A percentile compares a stretch with the other conserved stretches of the same genome.
phyloP scores from a whole-genome alignment of 106 monocot species.

The Dendrobium huoshanense region DNA sequence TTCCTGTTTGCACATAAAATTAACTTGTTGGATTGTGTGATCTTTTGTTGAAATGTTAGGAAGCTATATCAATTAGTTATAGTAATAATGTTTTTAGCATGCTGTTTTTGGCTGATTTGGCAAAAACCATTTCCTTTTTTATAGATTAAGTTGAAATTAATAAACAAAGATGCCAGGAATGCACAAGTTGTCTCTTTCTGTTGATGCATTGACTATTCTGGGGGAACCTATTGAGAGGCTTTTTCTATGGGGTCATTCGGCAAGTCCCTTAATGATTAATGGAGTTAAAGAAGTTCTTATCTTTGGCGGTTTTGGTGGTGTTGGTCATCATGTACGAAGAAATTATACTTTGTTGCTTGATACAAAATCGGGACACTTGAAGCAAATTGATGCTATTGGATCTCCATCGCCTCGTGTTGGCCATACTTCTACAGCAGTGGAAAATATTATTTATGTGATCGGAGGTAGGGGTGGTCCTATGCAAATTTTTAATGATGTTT shows the following conservation, averaged over 20 bases:
- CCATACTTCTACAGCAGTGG: slow-evolving; percentile 59
- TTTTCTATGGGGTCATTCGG: slow-evolving; percentile 87
- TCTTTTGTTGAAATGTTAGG: background rate
- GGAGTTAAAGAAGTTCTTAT: slow-evolving; percentile 33
- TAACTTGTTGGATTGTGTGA: background rate
- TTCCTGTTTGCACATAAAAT: background rate
- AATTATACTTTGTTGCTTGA: slow-evolving; percentile 56
- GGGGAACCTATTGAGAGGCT: slow-evolving; percentile 81
- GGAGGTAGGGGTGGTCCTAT: slow-evolving; percentile 82
- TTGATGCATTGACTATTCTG: slow-evolving; percentile 26
- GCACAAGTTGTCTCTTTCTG: slow-evolving; percentile 17
- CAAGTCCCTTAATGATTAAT: slow-evolving; percentile 27
- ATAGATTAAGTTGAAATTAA: slow-evolving; percentile 47
- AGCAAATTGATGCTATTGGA: slow-evolving; percentile 24
- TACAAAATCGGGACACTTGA: slow-evolving; percentile 43
- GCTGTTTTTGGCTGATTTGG: slow-evolving; percentile 23
- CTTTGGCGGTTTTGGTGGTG: slow-evolving; percentile 96
- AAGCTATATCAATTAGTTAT: background rate
- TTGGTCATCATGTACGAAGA: slow-evolving; percentile 79
- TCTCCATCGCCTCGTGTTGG: slow-evolving; percentile 75
- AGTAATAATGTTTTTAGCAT: background rate
- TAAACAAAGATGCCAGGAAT: slow-evolving; percentile 35
- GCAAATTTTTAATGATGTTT: slow-evolving; percentile 80
- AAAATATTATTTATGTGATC: slow-evolving; percentile 51
- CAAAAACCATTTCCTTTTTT: slow-evolving; percentile 15